Percentiles rank a stretch among this genome's conserved stretches.
phyloP scores from a whole-genome alignment of 1,139 yeast genomes.

The Lodderomyces parapsilosis region DNA sequence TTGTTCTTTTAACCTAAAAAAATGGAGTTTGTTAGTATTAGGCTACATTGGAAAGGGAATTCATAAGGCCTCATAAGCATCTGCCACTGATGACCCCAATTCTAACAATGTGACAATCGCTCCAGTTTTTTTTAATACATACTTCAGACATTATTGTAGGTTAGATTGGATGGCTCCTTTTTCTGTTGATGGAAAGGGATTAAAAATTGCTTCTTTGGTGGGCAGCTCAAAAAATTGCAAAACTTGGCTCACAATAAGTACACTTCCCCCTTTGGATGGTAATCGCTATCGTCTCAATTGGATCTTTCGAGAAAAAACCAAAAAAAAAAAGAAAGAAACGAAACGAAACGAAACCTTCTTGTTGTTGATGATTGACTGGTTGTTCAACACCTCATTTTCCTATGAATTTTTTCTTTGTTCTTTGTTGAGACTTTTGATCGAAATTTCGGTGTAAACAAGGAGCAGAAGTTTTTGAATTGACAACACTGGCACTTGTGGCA shows the following conservation, averaged over 20 bases:
- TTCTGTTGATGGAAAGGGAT: not conserved
- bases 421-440: not conserved
- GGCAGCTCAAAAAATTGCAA: not conserved
- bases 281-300: not conserved
- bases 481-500: too few species aligned
- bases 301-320: too few species aligned
- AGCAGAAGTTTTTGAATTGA: too few species aligned
- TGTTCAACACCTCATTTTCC: not conserved
- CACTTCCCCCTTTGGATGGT: not conserved
- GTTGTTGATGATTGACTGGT: not conserved
- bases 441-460: not conserved
- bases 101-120: too few species aligned
- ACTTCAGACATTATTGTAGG: slow-evolving; percentile 18
- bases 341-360: too few species aligned
- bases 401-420: not conserved
- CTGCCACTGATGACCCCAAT: too few species aligned
- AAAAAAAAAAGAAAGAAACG: too few species aligned
- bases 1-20: slow-evolving; percentile 70
- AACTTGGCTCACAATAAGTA: not conserved
- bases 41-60: too few species aligned
- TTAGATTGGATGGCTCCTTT: not conserved
- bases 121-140: slow-evolving; percentile 11
- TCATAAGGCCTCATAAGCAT: too few species aligned
- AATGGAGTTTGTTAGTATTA: slow-evolving; percentile 16
- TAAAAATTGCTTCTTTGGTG: not conserved